Conservation (phyloP, 148 eudicot genomes). For the Camellia japonica region DNA sequence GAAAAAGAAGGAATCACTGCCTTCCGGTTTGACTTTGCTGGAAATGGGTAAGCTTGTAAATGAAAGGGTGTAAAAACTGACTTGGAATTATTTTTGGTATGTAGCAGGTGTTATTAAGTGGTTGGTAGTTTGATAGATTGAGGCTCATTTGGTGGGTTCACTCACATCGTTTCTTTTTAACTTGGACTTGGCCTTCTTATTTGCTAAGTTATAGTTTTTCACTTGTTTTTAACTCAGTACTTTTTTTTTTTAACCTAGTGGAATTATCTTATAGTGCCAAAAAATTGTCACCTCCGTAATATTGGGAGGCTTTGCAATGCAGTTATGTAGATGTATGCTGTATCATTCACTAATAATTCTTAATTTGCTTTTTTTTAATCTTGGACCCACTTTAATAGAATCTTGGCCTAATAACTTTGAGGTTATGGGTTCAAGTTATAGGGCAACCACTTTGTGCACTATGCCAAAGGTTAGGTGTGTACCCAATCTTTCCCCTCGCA, state of each 20-base stretch:
- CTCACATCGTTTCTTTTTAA: background rate
- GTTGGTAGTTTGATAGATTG: background rate
- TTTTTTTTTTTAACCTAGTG: background rate
- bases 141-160: background rate
- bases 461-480: no score
- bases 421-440: no score
- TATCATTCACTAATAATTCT: background rate
- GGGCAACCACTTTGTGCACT: no score
- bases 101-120: background rate
- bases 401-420: no score
- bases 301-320: background rate
- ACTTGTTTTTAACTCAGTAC: background rate
- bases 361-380: background rate
- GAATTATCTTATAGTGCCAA: background rate
- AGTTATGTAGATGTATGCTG: no score
- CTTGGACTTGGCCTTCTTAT: background rate
- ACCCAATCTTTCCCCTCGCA: no score
- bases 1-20: conserved; percentile 77
- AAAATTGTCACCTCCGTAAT: background rate
- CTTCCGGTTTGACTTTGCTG: conserved; percentile 83
- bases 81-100: conserved; percentile 6
- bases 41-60: conserved; percentile 65
- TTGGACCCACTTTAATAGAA: background rate
- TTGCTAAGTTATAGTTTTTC: background rate
- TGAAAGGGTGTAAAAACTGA: background rate